Evolutionary conservation across 371 early-diverging fungal species (phyloP).

Genomic region (Mucor mucedo): DNA sequence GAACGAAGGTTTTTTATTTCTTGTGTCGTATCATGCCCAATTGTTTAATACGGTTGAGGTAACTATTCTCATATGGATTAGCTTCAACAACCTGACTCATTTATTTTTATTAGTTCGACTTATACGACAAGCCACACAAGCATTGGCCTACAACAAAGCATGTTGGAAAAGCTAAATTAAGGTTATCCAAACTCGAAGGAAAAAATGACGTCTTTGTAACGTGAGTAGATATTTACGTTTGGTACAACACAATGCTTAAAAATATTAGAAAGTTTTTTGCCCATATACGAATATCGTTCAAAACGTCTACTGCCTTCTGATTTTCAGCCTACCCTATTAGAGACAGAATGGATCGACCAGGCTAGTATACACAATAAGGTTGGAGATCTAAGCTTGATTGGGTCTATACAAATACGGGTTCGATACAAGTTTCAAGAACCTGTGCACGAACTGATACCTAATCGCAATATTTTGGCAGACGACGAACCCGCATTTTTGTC

Average conservation of each 20-base stretch:
- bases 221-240: conserved; percentile 11
- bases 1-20: conserved; percentile 58
- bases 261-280: conserved; percentile 27
- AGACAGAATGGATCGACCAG: conserved; percentile 14
- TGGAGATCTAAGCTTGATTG: conserved; percentile 28
- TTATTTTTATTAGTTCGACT: conserved; percentile 35
- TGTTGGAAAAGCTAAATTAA: conserved; percentile 42
- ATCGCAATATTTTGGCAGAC: background rate
- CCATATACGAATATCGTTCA: conserved; percentile 35
- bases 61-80: background rate
- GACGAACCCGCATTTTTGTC: background rate
- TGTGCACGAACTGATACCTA: background rate
- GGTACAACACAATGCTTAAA: background rate
- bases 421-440: conserved; percentile 43
- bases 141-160: conserved; percentile 47
- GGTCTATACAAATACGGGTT: conserved; percentile 45
- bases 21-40: conserved; percentile 10
- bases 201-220: conserved; percentile 33
- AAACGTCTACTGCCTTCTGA: conserved; percentile 25
- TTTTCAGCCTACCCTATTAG: conserved; percentile 9
- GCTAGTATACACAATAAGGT: conserved; percentile 12
- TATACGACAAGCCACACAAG: conserved; percentile 45
- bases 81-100: background rate
- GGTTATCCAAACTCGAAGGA: conserved; percentile 15
- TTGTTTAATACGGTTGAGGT: conserved; percentile 17